Percentiles rank a stretch among this genome's conserved stretches.
Conservation (phyloP, 2,329 filamentous ascomycete genomes). For the Clonostachys rosea region DNA sequence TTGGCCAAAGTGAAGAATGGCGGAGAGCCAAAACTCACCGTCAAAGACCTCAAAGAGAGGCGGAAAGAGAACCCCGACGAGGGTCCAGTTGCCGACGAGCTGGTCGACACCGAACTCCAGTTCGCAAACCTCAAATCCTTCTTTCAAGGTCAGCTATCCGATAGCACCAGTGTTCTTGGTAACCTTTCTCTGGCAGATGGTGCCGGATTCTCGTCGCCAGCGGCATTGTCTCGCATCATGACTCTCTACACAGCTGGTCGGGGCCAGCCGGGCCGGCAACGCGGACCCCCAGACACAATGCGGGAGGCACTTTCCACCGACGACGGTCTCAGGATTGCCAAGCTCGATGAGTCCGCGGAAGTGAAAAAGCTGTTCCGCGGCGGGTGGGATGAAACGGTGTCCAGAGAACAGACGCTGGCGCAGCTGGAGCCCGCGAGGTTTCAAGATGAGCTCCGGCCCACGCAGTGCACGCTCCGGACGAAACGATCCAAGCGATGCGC, state of each 20-base stretch:
- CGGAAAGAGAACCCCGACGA: slow-evolving; percentile 38
- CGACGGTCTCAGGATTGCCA: slow-evolving; percentile 66
- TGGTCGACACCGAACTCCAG: slow-evolving; percentile 61
- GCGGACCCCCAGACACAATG: slow-evolving; percentile 68
- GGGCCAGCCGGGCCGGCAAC: slow-evolving; percentile 55
- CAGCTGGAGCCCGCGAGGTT: slow-evolving; percentile 58
- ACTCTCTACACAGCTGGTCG: slow-evolving; percentile 77
- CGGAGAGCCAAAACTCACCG: slow-evolving; percentile 42
- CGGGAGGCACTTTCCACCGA: slow-evolving; percentile 67
- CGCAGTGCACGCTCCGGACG: slow-evolving; percentile 78
- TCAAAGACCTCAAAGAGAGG: slow-evolving; percentile 46
- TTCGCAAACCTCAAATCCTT: slow-evolving; percentile 74
- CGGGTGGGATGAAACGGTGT: slow-evolving; percentile 61
- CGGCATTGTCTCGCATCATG: slow-evolving; percentile 84
- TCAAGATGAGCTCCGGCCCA: slow-evolving; percentile 70
- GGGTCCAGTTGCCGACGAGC: slow-evolving; percentile 30
- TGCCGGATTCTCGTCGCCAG: slow-evolving; percentile 66
- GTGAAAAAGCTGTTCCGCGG: slow-evolving; percentile 54
- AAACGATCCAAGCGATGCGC: slow-evolving; percentile 94
- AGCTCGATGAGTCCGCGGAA: slow-evolving; percentile 56
- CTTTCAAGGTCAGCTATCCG: slow-evolving; percentile 74
- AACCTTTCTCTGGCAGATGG: slow-evolving; percentile 33
- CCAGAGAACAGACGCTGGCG: slow-evolving; percentile 38
- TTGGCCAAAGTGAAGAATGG: slow-evolving; percentile 66
- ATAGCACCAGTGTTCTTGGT: slow-evolving; percentile 47